Evolutionary conservation across 768 basidiomycete species (phyloP), one percentile per base, ranked within the genome.

Genomic region (Xerocomellus chrysenteron): DNA sequence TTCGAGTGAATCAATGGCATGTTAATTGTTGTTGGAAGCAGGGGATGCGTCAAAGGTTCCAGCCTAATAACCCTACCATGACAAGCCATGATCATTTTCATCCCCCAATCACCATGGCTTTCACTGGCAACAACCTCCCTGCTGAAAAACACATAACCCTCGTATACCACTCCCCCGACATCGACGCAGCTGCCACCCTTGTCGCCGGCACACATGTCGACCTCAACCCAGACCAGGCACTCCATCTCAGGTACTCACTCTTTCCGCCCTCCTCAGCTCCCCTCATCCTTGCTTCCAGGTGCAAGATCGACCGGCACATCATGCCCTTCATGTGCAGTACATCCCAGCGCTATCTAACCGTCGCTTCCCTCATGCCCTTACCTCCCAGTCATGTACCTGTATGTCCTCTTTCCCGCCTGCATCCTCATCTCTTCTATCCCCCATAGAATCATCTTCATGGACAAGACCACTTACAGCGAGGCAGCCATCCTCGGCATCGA

Each of bases 271-370:
- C 9, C 12, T 17, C 40, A 21, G 21, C 19, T 5, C 3, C 26
- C 24, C 50, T 63, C 42, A 60, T 26, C 28, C 35, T 11, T n/a
- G 51, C 33, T 10, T 9, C 2, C 63, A 88, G 86, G 71, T 80
- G 81, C 56, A 92, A 90, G 72, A 85, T 92, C 47, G 89, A 91
- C 68, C 75, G 74, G 74, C 82, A 88, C 67, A 74, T 92, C 50
- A 83, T 92, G 84, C 89, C 89, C 45, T 76, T 92, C 52, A 90
- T 91, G 89, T 88, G 88, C 69, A 72, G 88, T 90, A 65, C 69
- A 89, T 83, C 54, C 46, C 39, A 0, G 17, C 14, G 19, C 16
- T 2, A 5, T 11, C 17, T 5, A 39, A 2, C 21, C 47, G 2
- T 1, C 30, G n/a, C 28, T 11, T 19, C 37, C 35, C 60, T 64